Base-by-base conservation (phyloP, 176 grass and related monocot genomes). In the Olyra latifolia region DNA sequence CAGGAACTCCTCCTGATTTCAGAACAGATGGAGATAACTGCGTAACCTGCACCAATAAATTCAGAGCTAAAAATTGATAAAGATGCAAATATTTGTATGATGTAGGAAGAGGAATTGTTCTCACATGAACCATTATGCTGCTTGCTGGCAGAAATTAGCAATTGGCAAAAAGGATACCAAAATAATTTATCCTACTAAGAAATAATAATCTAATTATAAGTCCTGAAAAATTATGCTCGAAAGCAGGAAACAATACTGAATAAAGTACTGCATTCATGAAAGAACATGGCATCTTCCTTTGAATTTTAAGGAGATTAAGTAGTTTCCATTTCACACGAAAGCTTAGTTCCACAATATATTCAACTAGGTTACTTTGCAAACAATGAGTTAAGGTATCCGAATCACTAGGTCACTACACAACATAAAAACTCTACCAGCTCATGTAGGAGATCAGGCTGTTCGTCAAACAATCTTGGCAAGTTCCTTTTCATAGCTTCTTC, bases 361-460 rank as follows among this genome's bases (percentile, higher is more conserved):
- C 15, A 24, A 71, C 8, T 55, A 85, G 53, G 35, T 47, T 72
- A 62, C 41, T 29, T 46, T 22, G 25, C 12, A 62, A 79, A 68
- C 23, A 49, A 52, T 50, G 29, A 48, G 53, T 62, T 40, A 8
- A 79, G 13, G 55, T 54, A 73, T 65, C 23, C 72, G 43, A 79
- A 47, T 78, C 74, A 50, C 5, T 59, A 58, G 16, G 48, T 65
- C 65, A 83, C n/a, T 47, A 52, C n/a, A 78, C 27, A 54, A 65
- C 10, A 74, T 55, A 43, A 52, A 73, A 54, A 79, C n/a, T 32
- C 89, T 95, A 87, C 96, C 92, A 98, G 84, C 80, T 98, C 92
- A 66, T 95, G 96, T 64, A 98, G 90, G n/a, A 98, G 92, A 87
- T 91, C 81, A 23, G 96, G 96, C 68, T 98, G 96, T 75, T 98